Conservation (phyloP, 2,329 filamentous ascomycete species). For the Mycocentrospora acerina region DNA sequence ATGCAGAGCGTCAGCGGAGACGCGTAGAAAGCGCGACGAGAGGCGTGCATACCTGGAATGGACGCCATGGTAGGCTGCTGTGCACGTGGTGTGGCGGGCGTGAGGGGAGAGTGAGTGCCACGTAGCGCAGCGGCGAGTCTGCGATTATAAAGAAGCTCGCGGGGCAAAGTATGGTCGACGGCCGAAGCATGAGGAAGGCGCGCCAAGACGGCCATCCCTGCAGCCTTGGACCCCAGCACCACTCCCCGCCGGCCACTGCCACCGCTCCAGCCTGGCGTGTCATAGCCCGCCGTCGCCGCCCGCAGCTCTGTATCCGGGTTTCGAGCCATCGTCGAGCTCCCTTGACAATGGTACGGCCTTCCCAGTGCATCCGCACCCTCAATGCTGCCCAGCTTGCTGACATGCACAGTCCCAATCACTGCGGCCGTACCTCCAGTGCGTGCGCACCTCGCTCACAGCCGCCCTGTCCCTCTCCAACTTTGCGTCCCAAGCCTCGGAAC, state of each 20-base stretch:
- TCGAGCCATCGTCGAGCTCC: conserved; percentile 21
- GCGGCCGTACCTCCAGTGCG: conserved; percentile 93
- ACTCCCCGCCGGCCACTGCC: conserved; percentile 29
- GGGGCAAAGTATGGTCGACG: conserved; percentile 31
- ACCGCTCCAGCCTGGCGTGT: conserved; percentile 32
- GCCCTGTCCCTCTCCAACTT: conserved; percentile 96
- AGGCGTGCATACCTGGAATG: conserved; percentile 35
- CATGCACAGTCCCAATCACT: conserved; percentile 81
- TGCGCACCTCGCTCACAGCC: conserved; percentile 89
- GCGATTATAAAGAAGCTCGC: conserved; percentile 22
- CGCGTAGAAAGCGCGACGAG: not conserved
- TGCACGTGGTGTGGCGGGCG: not conserved
- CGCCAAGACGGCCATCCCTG: conserved; percentile 20
- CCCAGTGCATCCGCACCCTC: not conserved
- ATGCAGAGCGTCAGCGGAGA: conserved; percentile 23
- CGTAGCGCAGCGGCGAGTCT: conserved; percentile 11
- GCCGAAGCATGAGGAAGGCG: conserved; percentile 33
- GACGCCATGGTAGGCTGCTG: conserved; percentile 33
- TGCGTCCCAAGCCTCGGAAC: conserved; percentile 91
- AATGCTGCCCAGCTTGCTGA: conserved; percentile 22
- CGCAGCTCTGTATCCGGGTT: conserved; percentile 17
- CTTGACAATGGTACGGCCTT: conserved; percentile 30
- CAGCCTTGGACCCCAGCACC: conserved; percentile 24
- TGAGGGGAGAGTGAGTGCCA: conserved; percentile 1
- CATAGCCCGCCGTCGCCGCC: conserved; percentile 23